Evolutionary conservation across 2,329 filamentous ascomycete species (phyloP).

Genomic region (Penicillium crustosum): DNA sequence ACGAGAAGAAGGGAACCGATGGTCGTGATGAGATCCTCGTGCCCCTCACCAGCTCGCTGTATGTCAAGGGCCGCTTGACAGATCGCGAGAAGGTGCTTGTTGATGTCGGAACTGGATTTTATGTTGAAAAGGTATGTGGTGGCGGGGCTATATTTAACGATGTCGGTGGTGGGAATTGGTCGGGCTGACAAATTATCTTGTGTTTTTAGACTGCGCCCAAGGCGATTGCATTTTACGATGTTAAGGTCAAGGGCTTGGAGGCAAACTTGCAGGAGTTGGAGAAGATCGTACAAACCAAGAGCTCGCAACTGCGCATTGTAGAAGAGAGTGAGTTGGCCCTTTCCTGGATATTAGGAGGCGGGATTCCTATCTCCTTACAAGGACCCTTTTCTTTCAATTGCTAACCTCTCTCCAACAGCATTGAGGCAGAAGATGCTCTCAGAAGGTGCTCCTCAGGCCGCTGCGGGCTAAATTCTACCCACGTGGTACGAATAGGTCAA

Average conservation of each 20-base stretch:
- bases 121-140: constrained; percentile 76
- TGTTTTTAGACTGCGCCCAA: constrained; percentile 52
- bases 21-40: constrained; percentile 66
- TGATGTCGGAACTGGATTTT: constrained; percentile 91
- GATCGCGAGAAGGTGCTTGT: constrained; percentile 77
- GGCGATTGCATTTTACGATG: constrained; percentile 65
- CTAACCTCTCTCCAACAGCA: constrained; percentile 37
- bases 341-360: too few relatives aligned
- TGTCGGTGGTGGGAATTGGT: neutral
- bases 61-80: constrained; percentile 80
- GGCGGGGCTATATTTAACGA: too few relatives aligned
- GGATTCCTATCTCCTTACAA: neutral
- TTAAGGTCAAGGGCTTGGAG: constrained; percentile 66
- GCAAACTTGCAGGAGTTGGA: constrained; percentile 67
- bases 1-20: constrained; percentile 35
- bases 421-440: constrained; percentile 54
- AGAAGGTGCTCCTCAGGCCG: constrained; percentile 38
- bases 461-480: constrained; percentile 18
- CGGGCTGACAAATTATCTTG: neutral
- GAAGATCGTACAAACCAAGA: constrained; percentile 71
- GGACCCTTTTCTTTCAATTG: neutral
- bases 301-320: constrained; percentile 77
- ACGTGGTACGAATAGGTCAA: neutral
- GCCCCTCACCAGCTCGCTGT: constrained; percentile 91
- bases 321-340: constrained; percentile 69